Evolutionary conservation across 306 rosid genomes (phyloP), one percentile per base, ranked within the genome.

Genomic region (Macrotyloma uniflorum): DNA sequence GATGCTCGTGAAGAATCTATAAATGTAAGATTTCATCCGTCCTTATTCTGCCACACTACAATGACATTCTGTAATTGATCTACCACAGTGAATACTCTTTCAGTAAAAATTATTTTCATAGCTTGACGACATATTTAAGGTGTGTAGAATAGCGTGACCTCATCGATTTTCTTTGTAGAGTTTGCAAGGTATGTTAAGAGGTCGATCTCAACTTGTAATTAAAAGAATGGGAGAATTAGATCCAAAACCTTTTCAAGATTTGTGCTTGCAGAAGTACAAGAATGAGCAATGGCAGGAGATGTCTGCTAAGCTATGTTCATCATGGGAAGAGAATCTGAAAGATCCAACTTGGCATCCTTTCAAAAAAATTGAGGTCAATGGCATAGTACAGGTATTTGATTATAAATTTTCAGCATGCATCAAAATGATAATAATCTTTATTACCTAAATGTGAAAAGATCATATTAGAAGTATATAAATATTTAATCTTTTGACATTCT

Each of bases 311-410:
- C 42, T 82, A 76, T 76, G 85, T 59, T 82, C 75, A 42, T 40
- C 59, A 6, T 76, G 85, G 85, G 78, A 82, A 71, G 85, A 76
- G 18, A 70, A 53, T 53, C 30, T 82, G 63, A 70, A 42, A 51
- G 46, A 76, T 76, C 69, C 82, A 40, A 24, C 32, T 26, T 76
- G 85, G 85, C 81, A 82, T 71, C 82, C 85, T 70, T 70, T 82
- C 54, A 76, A 76, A 61, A 76, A 2, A 38, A 46, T 62, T 38
- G 28, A 19, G 57, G 54, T 61, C 59, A 70, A 82, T 70, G 78
- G 82, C 67, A 32, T 47, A 16, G 40, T 42, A 26, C 73, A 82
- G 77, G 85, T 75, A 76, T 35, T 33, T 40, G 13, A 61, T 67
- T 23, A 8, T 11, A 15, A 7, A 30, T 62, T 24, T 58, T 69